Evolutionary conservation across 345 rosid species (phyloP).

Genomic region (Hibiscus trionum): DNA sequence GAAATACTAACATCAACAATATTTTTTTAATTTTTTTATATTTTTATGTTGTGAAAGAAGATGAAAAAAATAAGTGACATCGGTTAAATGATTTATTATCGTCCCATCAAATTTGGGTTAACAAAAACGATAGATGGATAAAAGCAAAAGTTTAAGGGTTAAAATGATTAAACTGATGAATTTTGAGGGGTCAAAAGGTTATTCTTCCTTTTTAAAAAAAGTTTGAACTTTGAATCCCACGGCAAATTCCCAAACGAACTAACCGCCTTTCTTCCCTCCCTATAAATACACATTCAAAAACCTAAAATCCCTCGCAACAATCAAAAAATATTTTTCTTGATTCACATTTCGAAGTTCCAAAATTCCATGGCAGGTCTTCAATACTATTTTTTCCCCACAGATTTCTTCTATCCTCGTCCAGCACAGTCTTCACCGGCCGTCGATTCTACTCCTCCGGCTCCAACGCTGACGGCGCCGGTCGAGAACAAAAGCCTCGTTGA

Average conservation of each 20-base stretch:
- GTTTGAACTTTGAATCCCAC: neutral
- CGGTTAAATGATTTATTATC: too few relatives aligned
- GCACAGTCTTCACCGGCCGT: neutral
- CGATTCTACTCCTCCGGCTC: neutral
- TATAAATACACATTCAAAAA: neutral
- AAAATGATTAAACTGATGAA: too few relatives aligned
- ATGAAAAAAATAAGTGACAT: too few relatives aligned
- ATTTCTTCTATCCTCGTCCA: conserved; percentile 17
- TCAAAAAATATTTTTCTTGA: neutral
- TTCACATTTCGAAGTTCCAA: neutral
- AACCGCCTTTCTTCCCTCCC: neutral
- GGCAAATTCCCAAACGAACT: neutral
- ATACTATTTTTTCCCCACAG: conserved; percentile 46
- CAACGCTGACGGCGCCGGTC: neutral
- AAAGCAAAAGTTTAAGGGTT: too few relatives aligned
- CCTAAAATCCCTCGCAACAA: neutral
- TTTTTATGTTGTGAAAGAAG: too few relatives aligned
- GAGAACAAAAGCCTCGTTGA: neutral
- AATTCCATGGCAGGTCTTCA: conserved; percentile 25
- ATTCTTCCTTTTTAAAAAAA: too few relatives aligned
- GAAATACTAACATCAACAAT: too few relatives aligned
- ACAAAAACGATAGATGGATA: too few relatives aligned
- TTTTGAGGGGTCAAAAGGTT: too few relatives aligned
- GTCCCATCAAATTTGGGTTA: too few relatives aligned
- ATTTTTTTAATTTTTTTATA: too few relatives aligned